Evolutionary conservation across 495 filamentous ascomycete genomes (phyloP).

Genomic region (Annulohypoxylon stygium): DNA sequence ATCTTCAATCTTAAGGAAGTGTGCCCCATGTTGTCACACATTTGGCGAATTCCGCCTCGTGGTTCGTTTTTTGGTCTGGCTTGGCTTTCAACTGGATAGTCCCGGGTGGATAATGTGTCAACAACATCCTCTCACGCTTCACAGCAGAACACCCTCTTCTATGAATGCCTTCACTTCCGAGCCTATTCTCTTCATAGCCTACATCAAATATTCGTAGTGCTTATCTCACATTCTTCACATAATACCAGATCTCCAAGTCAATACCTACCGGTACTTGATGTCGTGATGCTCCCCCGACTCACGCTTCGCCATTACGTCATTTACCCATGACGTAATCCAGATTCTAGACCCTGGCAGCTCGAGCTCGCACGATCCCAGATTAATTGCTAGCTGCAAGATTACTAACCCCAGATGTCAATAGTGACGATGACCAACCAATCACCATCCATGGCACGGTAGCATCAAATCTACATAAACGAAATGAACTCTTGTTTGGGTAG

Average conservation of each 20-base stretch:
- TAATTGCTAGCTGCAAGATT: slow-evolving; percentile 23
- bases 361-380: slow-evolving; percentile 1
- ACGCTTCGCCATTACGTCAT: slow-evolving; percentile 40
- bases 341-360: slow-evolving; percentile 16
- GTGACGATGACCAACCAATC: slow-evolving; percentile 13
- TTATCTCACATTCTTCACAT: background rate
- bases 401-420: slow-evolving; percentile 10
- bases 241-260: background rate
- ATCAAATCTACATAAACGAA: slow-evolving; percentile 15
- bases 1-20: slow-evolving; percentile 12
- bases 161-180: slow-evolving; percentile 8
- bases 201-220: background rate
- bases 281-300: background rate
- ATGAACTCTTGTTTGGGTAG: background rate
- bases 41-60: slow-evolving; percentile 10
- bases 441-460: slow-evolving; percentile 7
- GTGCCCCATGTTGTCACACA: slow-evolving; percentile 2
- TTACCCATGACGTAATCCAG: slow-evolving; percentile 37
- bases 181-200: background rate
- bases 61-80: background rate
- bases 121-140: background rate
- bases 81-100: slow-evolving; percentile 18
- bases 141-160: background rate
- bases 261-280: background rate
- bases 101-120: slow-evolving; percentile 6